Base-by-base conservation (phyloP, 116 monocot genomes). In the Thalassia testudinum region DNA sequence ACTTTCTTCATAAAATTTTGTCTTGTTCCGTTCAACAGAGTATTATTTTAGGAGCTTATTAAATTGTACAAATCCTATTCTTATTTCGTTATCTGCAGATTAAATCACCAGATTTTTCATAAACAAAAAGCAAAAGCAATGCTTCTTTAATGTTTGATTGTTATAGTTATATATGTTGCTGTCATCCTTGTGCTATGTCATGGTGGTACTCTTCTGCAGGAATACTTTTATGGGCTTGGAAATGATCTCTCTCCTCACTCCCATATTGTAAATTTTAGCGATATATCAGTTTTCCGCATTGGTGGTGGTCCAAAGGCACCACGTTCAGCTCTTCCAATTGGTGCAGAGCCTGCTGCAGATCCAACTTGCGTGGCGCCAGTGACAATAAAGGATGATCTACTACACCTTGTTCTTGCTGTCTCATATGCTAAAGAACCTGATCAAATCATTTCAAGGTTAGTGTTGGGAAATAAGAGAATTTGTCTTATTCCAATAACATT, bases 381-480 rank as follows among this genome's bases (percentile, higher is more conserved):
- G 12, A 85, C 66, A 58, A 81, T 95, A 53, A 95, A 70, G 54
- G 78, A 70, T 25, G 95, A 95, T 54, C 74, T 95, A 34, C 73
- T 97, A 22, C 89, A 85, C 73, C 70, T 58, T 47, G 77, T 89
- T 72, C 72, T 97, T 49, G 89, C 89, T 58, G 85, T 97, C 70
- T 97, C 89, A 28, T 89, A 85, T 79, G 97, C 97, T 3, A 88
- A 85, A 71, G 97, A 97, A 66, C 67, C 81, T 56, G 85, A 97
- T 57, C 72, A 88, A 65, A 82, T 97, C 27, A 75, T 85, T 52
- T 82, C 97, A 37, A 89, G 97, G 97, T 82, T 72, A 71, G 21
- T 37, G 30, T 5, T n/a, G n/a, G n/a, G n/a, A n/a, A n/a, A n/a
- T n/a, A n/a, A n/a, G n/a, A n/a, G n/a, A n/a, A n/a, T n/a, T n/a